A percentile compares a stretch with the other conserved stretches of the same genome.
Evolutionary conservation across 1,139 yeast species (phyloP).

Genomic region (Wickerhamomyces sp.): DNA sequence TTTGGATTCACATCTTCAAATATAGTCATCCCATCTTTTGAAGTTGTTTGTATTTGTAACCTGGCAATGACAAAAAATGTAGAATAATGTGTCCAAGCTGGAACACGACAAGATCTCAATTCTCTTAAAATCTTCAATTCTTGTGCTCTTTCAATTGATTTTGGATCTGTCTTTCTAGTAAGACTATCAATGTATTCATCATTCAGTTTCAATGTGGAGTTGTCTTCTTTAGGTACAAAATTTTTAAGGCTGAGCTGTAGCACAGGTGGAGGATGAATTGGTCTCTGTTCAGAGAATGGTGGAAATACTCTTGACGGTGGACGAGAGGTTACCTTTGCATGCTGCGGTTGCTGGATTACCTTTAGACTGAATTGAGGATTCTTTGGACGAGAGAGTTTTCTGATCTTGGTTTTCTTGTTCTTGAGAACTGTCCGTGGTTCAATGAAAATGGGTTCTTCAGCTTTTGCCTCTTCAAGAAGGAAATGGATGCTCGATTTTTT

Average conservation of each 20-base stretch:
- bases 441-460: slow-evolving; percentile 7
- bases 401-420: slow-evolving; percentile 5
- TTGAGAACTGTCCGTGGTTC: slow-evolving; percentile 13
- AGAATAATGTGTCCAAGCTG: slow-evolving; percentile 24
- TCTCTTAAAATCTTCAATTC: slow-evolving; percentile 18
- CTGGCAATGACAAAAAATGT: slow-evolving; percentile 26
- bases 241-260: slow-evolving; percentile 20
- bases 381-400: slow-evolving; percentile 16
- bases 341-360: slow-evolving; percentile 25
- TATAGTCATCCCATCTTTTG: background rate
- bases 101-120: slow-evolving; percentile 16
- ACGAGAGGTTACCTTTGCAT: slow-evolving; percentile 25
- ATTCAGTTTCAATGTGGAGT: slow-evolving; percentile 3
- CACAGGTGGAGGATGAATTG: slow-evolving; percentile 28
- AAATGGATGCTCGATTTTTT: slow-evolving; percentile 22
- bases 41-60: slow-evolving; percentile 5
- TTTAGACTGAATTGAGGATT: slow-evolving; percentile 14
- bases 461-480: slow-evolving; percentile 12
- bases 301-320: slow-evolving; percentile 19
- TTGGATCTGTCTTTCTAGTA: slow-evolving; percentile 8
- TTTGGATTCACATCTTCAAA: slow-evolving; percentile 7
- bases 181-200: slow-evolving; percentile 10
- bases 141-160: slow-evolving; percentile 18
- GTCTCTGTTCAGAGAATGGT: slow-evolving; percentile 26
- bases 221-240: slow-evolving; percentile 6